A percentile compares a stretch with the other conserved stretches of the same genome.
phyloP scores from a whole-genome alignment of 148 eudicot genomes.

The Dysphania ambrosioides region DNA sequence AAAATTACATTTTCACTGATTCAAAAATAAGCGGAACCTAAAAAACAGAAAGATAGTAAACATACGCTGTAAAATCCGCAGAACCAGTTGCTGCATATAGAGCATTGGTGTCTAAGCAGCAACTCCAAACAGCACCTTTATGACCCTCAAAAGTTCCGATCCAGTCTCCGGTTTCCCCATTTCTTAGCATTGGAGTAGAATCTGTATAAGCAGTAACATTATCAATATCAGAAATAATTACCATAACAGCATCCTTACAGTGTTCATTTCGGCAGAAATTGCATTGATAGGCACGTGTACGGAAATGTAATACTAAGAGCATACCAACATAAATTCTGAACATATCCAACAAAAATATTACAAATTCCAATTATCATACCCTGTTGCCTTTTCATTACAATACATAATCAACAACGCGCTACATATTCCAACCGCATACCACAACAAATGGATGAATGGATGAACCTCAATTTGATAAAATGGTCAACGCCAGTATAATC shows the following conservation, averaged over 20 bases:
- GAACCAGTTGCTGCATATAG: conserved; percentile 82
- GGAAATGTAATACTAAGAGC: not conserved
- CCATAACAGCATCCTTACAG: not conserved
- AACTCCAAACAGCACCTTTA: conserved; percentile 96
- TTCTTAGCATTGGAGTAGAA: conserved; percentile 89
- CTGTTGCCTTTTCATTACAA: not conserved
- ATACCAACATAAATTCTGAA: not conserved
- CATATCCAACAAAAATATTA: not conserved
- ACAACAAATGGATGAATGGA: not conserved
- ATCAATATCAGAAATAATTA: conserved; percentile 16
- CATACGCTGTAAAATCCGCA: conserved; percentile 93
- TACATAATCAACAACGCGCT: not conserved
- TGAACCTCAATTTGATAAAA: not conserved
- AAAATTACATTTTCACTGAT: conserved; percentile 1
- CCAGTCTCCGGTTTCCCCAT: conserved; percentile 96
- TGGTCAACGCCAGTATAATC: conserved; percentile 17
- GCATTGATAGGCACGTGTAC: not conserved
- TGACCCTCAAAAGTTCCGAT: conserved; percentile 92
- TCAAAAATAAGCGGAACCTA: conserved; percentile 2
- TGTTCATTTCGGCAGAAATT: not conserved
- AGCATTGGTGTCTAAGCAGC: conserved; percentile 81
- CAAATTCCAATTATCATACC: not conserved
- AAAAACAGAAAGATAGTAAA: not conserved
- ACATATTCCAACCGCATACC: not conserved
- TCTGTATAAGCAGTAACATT: conserved; percentile 36